phyloP scores from a whole-genome alignment of 2,329 filamentous ascomycete genomes.

The Pestalotiopsis sp. region DNA sequence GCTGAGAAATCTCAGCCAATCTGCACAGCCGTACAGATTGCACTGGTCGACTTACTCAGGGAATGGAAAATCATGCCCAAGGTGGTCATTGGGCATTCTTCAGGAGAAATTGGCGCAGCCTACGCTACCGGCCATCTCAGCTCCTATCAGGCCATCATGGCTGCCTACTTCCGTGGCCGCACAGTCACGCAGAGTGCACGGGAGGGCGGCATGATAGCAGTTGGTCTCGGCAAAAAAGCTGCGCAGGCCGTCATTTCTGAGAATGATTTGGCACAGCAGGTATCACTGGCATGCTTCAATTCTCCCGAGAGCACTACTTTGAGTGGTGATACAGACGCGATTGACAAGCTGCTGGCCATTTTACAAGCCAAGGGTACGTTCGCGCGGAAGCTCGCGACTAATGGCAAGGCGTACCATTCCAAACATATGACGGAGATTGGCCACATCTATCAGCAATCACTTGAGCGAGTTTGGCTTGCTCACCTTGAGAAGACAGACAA shows the following conservation, averaged over 20 bases:
- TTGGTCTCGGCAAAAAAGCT: conserved; percentile 16
- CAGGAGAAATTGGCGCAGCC: conserved; percentile 34
- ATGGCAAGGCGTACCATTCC: conserved; percentile 29
- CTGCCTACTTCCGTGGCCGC: conserved; percentile 20
- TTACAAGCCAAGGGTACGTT: conserved; percentile 20
- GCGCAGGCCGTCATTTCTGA: not conserved
- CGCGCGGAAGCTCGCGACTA: conserved; percentile 23
- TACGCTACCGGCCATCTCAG: conserved; percentile 26
- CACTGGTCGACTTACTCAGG: conserved; percentile 35
- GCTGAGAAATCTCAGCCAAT: conserved; percentile 39
- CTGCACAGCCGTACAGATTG: conserved; percentile 38
- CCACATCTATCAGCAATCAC: not conserved
- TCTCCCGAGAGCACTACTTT: conserved; percentile 31
- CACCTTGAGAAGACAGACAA: not conserved
- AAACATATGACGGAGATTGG: conserved; percentile 28
- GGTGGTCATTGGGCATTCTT: conserved; percentile 41
- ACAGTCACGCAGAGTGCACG: conserved; percentile 2
- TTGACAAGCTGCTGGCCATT: conserved; percentile 19
- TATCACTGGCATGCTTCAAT: conserved; percentile 22
- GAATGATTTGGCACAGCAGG: no score
- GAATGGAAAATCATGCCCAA: conserved; percentile 32
- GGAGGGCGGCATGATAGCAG: conserved; percentile 19
- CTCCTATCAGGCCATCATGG: conserved; percentile 19
- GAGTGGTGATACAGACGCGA: conserved; percentile 24
- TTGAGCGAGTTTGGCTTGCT: not conserved